A percentile compares a stretch with the other conserved stretches of the same genome.
Conservation (phyloP, 306 rosid species). For the Calophaca sinica region DNA sequence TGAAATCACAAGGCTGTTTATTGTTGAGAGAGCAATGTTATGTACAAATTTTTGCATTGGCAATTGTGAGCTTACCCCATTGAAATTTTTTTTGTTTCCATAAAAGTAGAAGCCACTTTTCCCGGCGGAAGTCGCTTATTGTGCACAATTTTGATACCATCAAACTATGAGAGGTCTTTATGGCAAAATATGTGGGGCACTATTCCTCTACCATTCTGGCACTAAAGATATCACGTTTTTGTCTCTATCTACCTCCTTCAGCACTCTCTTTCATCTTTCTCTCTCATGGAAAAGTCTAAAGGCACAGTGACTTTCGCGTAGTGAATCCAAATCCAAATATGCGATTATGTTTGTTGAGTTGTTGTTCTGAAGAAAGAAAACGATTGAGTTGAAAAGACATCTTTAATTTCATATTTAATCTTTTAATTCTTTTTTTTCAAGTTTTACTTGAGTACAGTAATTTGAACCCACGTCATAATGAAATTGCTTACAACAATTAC, state of each 20-base stretch:
- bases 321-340: too few relatives aligned
- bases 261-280: too few relatives aligned
- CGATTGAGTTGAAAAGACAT: conserved; percentile 27
- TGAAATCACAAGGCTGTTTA: background rate
- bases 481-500: too few relatives aligned
- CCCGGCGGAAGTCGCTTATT: background rate
- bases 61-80: background rate
- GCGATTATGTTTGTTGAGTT: conserved; percentile 26
- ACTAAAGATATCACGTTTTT: too few relatives aligned
- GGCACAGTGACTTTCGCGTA: too few relatives aligned
- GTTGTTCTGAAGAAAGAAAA: conserved; percentile 9
- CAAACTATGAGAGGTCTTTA: conserved; percentile 8
- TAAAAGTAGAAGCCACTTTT: conserved; percentile 11
- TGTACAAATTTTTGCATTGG: background rate
- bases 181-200: background rate
- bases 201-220: too few relatives aligned
- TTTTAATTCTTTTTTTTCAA: too few relatives aligned
- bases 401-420: background rate
- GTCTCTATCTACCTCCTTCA: too few relatives aligned
- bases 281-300: too few relatives aligned
- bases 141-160: conserved; percentile 18
- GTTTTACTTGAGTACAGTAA: too few relatives aligned
- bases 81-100: background rate
- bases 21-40: too few relatives aligned
- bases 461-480: too few relatives aligned